Evolutionary conservation across 805 yeast species (phyloP), one percentile per base, ranked within the genome.

Genomic region (Yamadazyma endophytica): DNA sequence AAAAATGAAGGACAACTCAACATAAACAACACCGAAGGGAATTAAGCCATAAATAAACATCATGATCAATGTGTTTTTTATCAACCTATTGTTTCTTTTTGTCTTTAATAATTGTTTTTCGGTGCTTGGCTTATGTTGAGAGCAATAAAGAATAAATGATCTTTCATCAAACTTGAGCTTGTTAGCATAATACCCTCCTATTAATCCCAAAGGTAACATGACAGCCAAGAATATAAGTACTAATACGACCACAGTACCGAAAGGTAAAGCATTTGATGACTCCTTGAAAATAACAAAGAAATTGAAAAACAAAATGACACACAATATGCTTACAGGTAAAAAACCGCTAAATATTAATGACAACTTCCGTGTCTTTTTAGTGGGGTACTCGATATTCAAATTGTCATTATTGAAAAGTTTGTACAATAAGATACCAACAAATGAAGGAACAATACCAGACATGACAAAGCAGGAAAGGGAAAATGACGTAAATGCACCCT

Each of bases 11-110:
- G 77, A 58, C 37, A 87, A 61, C 49, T 87, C 95, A 33, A 83
- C 87, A 49, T 80, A 81, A n/a, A 84, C 78, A 9, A 86, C 77
- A 12, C 81, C 78, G 50, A 85, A 87, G 21, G 96, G 95, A 29
- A 83, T 68, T 13, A 79, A 29, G 2, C 96, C 96, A 45, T 82
- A 79, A 0, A 72, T 60, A 1, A 70, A 40, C 7, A 67, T 55
- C 36, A 60, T 54, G 9, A 24, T 27, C 2, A 33, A 2, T 2
- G 44, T 26, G 25, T 32, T 31, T n/a, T 26, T 34, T 9, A 37
- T 30, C 4, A 35, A 6, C 18, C 14, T 21, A 16, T 25, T 5
- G 9, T 21, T 29, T 20, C 20, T 22, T 12, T 16, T 25, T 5
- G 9, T 9, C 24, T 12, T 18, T 16, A n/a, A 17, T 22, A 13